Percentiles rank a stretch among this genome's conserved stretches.
Evolutionary conservation across 768 basidiomycete species (phyloP).

Genomic region (Kondoa malvinella): DNA sequence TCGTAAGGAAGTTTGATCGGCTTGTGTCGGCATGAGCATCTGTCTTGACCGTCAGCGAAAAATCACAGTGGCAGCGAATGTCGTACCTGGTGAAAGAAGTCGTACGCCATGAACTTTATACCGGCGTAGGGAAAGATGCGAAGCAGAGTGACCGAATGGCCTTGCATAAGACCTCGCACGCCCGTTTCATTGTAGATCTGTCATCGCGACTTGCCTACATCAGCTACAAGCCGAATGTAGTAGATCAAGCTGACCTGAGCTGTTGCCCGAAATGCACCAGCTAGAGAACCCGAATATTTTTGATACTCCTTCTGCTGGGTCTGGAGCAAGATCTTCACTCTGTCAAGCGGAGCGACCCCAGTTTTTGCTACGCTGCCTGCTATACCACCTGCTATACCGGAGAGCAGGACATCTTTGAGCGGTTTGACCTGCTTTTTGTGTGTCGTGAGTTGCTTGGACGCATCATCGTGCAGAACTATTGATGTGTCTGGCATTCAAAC

Average conservation of each 20-base stretch:
- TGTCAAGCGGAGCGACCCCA: constrained; percentile 65
- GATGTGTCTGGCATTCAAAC: background rate
- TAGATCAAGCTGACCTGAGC: constrained; percentile 17
- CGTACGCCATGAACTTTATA: constrained; percentile 94
- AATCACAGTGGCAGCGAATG: constrained; percentile 15
- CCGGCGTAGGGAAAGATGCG: constrained; percentile 93
- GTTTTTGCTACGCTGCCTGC: constrained; percentile 37
- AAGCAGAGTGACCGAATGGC: constrained; percentile 83
- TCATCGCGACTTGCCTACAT: constrained; percentile 15
- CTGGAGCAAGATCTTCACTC: constrained; percentile 97
- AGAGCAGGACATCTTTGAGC: constrained; percentile 51
- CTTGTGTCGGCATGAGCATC: constrained; percentile 69
- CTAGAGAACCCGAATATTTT: constrained; percentile 84
- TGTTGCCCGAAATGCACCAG: constrained; percentile 63
- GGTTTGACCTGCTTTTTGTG: constrained; percentile 1
- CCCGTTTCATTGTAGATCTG: constrained; percentile 47
- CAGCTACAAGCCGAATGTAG: background rate
- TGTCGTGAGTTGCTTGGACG: background rate
- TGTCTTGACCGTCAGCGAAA: constrained; percentile 28
- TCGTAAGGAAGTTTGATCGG: constrained; percentile 55
- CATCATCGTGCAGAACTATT: background rate
- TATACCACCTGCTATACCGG: constrained; percentile 77
- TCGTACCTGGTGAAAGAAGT: constrained; percentile 58
- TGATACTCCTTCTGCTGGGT: constrained; percentile 87
- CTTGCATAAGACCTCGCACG: constrained; percentile 69